Evolutionary conservation across 1,284 basidiomycete species (phyloP).

Genomic region (Puccinia coronata): DNA sequence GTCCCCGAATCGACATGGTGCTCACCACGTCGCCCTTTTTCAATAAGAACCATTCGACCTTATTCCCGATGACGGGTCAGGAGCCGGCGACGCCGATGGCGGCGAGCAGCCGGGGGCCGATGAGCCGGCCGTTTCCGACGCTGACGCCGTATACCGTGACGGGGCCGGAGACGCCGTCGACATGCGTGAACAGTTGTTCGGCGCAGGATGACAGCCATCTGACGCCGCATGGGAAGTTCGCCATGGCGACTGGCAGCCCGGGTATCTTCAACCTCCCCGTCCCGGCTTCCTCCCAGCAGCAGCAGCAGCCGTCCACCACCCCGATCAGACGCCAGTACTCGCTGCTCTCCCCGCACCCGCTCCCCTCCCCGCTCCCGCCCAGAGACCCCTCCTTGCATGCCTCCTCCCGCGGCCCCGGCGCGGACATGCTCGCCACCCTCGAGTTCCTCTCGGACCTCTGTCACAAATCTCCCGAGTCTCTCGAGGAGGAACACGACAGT

Average conservation of each 20-base stretch:
- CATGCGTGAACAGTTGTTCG: neutral
- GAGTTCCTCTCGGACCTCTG: constrained; percentile 16
- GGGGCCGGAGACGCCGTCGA: neutral
- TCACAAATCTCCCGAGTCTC: neutral
- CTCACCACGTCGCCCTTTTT: neutral
- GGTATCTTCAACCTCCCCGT: neutral
- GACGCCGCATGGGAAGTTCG: neutral
- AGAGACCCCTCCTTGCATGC: neutral
- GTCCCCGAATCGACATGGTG: constrained; percentile 2
- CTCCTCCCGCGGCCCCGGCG: constrained; percentile 8
- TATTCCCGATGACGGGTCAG: neutral
- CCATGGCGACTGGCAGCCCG: constrained; percentile 3
- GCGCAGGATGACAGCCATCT: neutral
- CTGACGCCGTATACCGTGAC: neutral
- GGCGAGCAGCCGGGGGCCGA: neutral
- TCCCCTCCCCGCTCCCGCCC: constrained; percentile 1
- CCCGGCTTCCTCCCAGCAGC: neutral
- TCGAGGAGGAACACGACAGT: neutral
- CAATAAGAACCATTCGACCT: neutral
- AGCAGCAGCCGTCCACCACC: neutral
- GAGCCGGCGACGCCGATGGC: neutral
- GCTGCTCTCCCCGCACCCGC: neutral
- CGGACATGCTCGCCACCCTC: constrained; percentile 15
- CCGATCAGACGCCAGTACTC: neutral
- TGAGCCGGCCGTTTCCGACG: neutral